Base-by-base conservation (phyloP, 2,329 filamentous ascomycete genomes). In the Scytalidium lignicola region DNA sequence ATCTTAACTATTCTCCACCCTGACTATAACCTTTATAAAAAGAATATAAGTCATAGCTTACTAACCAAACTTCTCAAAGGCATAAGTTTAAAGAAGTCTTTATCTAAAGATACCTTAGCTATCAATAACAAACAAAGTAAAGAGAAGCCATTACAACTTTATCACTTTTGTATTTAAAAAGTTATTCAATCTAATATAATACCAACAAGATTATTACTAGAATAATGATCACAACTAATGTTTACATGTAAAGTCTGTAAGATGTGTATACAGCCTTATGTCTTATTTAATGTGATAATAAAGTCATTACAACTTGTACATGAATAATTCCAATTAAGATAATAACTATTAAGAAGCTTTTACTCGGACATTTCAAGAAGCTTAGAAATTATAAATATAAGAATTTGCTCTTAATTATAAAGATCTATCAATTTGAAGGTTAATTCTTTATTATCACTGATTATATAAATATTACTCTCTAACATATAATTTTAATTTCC, bases 381-480 rank as follows among this genome's bases (percentile, higher is more conserved):
- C 45, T 53, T 22, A 40, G 43, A 51, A 51, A 47, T 40, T 41
- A 15, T 15, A n/a, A 39, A 3, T 41, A 55, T 44, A 10, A 51
- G 8, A 55, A 51, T 29, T 39, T 55, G 26, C 41, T 55, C 23
- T 39, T 43, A 26, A 44, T 49, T 22, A 10, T 51, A 9, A 23
- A 53, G 41, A 3, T 44, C 4, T 55, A 55, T 51, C 21, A 39
- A 32, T 47, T 47, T 47, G 6, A 49, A 29, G 53, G 37, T 18
- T 18, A 43, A n/a, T 45, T 47, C 40, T 52, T 53, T 19, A 19
- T 49, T 12, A 47, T 53, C 32, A 53, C 43, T 7, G 47, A 55
- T 22, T 55, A 55, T 46, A 55, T 40, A 28, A 47, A 44, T 32
- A 41, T 45, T 32, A 55, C 48, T 43, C 41, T 55, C 15, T 22